These are phyloP conservation scores for Lunularia cruciata DNA, from an alignment of 225 moss, liverwort and hornwort species.

Conservation along the genomic window DNA sequence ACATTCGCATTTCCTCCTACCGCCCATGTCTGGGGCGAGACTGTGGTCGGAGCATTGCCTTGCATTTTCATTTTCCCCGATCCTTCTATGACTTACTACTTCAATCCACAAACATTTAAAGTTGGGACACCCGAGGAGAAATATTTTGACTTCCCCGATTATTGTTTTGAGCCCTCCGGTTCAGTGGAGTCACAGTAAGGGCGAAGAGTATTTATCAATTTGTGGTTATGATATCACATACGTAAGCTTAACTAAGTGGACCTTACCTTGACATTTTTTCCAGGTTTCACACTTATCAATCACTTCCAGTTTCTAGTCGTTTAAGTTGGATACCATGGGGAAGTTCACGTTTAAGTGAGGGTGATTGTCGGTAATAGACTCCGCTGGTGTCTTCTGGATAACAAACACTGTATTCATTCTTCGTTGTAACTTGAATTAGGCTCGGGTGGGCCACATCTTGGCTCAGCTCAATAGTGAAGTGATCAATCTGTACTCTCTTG, in stretches of 20 bases:
- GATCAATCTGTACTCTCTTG: no score
- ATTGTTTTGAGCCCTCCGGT: conserved; percentile 28
- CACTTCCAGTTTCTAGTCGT: neutral
- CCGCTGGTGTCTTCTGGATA: neutral
- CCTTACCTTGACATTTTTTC: neutral
- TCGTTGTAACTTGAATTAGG: conserved; percentile 12
- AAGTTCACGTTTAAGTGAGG: neutral
- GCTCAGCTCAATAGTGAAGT: no score
- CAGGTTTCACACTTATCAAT: neutral
- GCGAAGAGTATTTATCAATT: neutral
- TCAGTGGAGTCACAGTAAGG: conserved; percentile 8
- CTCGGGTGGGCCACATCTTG: neutral
- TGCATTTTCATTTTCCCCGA: conserved; percentile 58
- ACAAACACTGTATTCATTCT: neutral
- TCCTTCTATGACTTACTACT: conserved; percentile 43
- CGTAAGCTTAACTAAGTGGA: neutral
- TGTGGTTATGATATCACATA: no score
- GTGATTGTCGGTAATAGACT: neutral
- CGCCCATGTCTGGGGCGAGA: conserved; percentile 58
- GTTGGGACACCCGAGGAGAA: conserved; percentile 38
- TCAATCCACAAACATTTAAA: conserved; percentile 37
- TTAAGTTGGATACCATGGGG: neutral
- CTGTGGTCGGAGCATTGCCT: conserved; percentile 48
- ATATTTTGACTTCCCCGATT: conserved; percentile 54
- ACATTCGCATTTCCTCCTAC: conserved; percentile 55